These are phyloP conservation scores for Priceomyces melissophilus DNA, from an alignment of 805 yeast genomes.

Conservation along the genomic window DNA sequence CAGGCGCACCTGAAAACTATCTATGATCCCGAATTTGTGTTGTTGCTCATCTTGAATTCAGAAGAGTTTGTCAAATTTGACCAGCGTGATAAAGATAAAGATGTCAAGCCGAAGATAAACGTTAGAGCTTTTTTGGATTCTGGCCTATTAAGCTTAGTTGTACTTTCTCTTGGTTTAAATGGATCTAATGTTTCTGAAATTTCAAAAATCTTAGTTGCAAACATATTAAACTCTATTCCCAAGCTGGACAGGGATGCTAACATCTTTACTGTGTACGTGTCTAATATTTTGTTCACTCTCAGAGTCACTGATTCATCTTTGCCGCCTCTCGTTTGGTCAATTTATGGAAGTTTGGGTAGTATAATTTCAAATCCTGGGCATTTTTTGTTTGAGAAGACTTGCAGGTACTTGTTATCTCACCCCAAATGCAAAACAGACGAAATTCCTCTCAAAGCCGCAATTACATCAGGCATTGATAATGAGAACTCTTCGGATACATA, in stretches of 20 bases:
- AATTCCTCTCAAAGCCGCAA: slow-evolving; percentile 44
- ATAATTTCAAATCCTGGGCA: slow-evolving; percentile 70
- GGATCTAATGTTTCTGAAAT: slow-evolving; percentile 26
- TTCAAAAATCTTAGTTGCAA: slow-evolving; percentile 41
- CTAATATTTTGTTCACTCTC: slow-evolving; percentile 42
- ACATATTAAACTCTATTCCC: slow-evolving; percentile 42
- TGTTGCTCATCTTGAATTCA: slow-evolving; percentile 59
- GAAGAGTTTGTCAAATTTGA: slow-evolving; percentile 52
- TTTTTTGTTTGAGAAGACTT: slow-evolving; percentile 66
- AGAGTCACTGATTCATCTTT: slow-evolving; percentile 15
- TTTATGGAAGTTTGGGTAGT: slow-evolving; percentile 54
- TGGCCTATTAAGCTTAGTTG: slow-evolving; percentile 48
- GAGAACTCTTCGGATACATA: slow-evolving; percentile 40
- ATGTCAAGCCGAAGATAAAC: slow-evolving; percentile 37
- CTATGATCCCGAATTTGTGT: slow-evolving; percentile 72
- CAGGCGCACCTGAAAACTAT: slow-evolving; percentile 23
- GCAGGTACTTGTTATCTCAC: slow-evolving; percentile 59
- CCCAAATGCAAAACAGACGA: slow-evolving; percentile 42
- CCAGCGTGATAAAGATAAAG: slow-evolving; percentile 21
- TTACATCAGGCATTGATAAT: slow-evolving; percentile 26
- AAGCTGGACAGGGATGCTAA: slow-evolving; percentile 52
- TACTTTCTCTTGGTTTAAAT: slow-evolving; percentile 42
- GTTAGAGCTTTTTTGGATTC: slow-evolving; percentile 57
- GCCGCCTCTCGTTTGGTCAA: slow-evolving; percentile 50
- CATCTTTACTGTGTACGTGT: slow-evolving; percentile 51